Base-by-base conservation (phyloP, 2,329 filamentous ascomycete genomes). In the Fusarium albidum region DNA sequence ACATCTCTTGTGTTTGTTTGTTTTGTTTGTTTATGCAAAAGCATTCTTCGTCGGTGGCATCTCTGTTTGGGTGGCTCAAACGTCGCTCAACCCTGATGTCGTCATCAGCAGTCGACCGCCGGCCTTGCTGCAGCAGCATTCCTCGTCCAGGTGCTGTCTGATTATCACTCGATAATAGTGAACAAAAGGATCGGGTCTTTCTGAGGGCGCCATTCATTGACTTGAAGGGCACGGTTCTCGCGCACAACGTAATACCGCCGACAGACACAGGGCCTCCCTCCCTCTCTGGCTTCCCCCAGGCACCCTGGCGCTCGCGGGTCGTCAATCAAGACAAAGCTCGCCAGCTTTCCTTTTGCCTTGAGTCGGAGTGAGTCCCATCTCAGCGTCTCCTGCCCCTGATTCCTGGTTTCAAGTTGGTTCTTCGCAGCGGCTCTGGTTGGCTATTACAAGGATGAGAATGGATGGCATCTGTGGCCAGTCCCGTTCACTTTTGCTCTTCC, bases 31-130 rank as follows among this genome's bases (percentile, higher is more conserved):
- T 27, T 32, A 50, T 33, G 15, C 32, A 32, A n/a, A n/a, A 28
- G 17, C 15, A 44, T 57, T 45, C 32, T 57, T 45, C 32, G 28
- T 33, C 35, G 42, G 34, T 51, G 49, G 49, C 49, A 48, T 42
- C 43, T 41, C 37, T 42, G 9, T 27, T 52, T 41, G 37, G 35
- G 49, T 53, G 39, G 48, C 55, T 54, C 45, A 46, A 46, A 45
- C 35, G 37, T 51, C 38, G 43, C 34, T 40, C 52, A 45, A 48
- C 31, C 31, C 32, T 57, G 26, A 39, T 57, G 52, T 43, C 35
- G 47, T 60, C 43, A 57, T 52, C 39, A 49, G 35, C 14, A 42
- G 9, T 52, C 25, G 21, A 46, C 25, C 15, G 26, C 25, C 15
- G 26, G 41, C 29, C 34, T 51, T 38, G 28, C 33, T 8, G 27